Conservation (phyloP, 805 yeast genomes). For the Metschnikowia peoriensis region DNA sequence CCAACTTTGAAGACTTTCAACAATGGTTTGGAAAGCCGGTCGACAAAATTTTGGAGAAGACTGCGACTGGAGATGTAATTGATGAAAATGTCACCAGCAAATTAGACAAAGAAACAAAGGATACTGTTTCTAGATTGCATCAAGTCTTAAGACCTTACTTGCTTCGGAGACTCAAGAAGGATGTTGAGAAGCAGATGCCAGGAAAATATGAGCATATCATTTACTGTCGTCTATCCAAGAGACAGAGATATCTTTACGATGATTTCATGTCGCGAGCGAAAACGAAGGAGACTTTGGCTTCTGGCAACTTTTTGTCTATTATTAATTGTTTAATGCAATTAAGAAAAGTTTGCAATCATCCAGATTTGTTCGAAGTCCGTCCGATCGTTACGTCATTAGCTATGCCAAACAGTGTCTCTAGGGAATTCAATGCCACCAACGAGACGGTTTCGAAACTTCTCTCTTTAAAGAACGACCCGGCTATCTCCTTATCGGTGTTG, state of each 20-base stretch:
- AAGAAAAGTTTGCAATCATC: conserved; percentile 95
- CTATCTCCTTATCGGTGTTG: conserved; percentile 52
- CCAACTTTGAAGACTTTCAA: conserved; percentile 92
- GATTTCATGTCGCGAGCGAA: conserved; percentile 97
- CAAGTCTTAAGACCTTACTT: conserved; percentile 92
- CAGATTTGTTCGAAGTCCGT: conserved; percentile 92
- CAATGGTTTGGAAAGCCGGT: conserved; percentile 99
- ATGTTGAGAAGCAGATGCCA: conserved; percentile 99
- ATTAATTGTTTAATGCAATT: conserved; percentile 97
- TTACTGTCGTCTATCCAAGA: conserved; percentile 85
- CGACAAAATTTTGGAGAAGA: conserved; percentile 80
- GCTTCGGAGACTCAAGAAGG: conserved; percentile 87
- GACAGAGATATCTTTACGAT: conserved; percentile 89
- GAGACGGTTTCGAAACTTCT: conserved; percentile 20
- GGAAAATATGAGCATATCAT: conserved; percentile 94
- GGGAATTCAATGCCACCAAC: conserved; percentile 41
- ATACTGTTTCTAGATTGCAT: conserved; percentile 85
- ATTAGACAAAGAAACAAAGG: conserved; percentile 73
- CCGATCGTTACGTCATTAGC: conserved; percentile 92
- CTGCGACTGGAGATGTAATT: conserved; percentile 47
- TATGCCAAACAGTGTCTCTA: conserved; percentile 59
- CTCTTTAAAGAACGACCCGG: conserved; percentile 7
- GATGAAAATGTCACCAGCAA: conserved; percentile 39
- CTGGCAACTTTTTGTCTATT: conserved; percentile 92
- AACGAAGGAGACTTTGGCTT: conserved; percentile 87